Conservation (phyloP, 2,329 filamentous ascomycete genomes). For the Helicocarpus griseus region DNA sequence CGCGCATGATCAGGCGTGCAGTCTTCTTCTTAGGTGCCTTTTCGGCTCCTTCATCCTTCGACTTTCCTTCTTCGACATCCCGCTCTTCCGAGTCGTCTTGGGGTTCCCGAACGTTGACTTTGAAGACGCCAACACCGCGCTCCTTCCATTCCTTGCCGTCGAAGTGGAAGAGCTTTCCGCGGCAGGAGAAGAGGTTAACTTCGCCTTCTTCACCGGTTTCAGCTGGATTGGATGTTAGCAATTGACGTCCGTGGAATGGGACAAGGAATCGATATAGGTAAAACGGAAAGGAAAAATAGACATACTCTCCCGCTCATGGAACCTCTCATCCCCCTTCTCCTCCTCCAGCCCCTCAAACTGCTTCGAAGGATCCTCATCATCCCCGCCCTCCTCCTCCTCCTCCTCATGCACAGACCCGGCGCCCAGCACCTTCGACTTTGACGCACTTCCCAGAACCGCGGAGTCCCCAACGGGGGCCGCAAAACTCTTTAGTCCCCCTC, state of each 20-base stretch:
- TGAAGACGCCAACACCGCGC: conserved; percentile 71
- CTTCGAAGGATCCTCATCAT: conserved; percentile 37
- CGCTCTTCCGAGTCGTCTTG: conserved; percentile 24
- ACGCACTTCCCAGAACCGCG: conserved; percentile 31
- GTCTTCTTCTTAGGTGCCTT: conserved; percentile 29
- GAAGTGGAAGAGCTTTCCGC: conserved; percentile 78
- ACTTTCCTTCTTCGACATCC: conserved; percentile 24
- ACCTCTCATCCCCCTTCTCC: conserved; percentile 41
- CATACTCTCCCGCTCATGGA: conserved; percentile 56
- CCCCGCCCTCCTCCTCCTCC: conserved; percentile 36
- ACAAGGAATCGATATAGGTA: not conserved
- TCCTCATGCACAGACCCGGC: conserved; percentile 51
- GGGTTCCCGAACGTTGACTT: conserved; percentile 64
- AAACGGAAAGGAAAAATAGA: conserved; percentile 7
- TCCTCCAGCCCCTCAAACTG: conserved; percentile 41
- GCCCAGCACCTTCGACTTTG: conserved; percentile 57
- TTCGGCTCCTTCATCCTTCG: conserved; percentile 4
- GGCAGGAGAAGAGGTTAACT: conserved; percentile 60
- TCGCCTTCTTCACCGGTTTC: conserved; percentile 86
- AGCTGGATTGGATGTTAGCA: conserved; percentile 40
- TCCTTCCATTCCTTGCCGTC: conserved; percentile 77
- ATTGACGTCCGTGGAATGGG: not conserved
- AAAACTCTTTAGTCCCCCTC: conserved; percentile 54
- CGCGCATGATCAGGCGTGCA: conserved; percentile 76
- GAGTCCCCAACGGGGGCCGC: conserved; percentile 49